Percentiles rank a stretch among this genome's conserved stretches.
Conservation (phyloP, 2,329 filamentous ascomycete genomes). For the Beauveria medogensis region DNA sequence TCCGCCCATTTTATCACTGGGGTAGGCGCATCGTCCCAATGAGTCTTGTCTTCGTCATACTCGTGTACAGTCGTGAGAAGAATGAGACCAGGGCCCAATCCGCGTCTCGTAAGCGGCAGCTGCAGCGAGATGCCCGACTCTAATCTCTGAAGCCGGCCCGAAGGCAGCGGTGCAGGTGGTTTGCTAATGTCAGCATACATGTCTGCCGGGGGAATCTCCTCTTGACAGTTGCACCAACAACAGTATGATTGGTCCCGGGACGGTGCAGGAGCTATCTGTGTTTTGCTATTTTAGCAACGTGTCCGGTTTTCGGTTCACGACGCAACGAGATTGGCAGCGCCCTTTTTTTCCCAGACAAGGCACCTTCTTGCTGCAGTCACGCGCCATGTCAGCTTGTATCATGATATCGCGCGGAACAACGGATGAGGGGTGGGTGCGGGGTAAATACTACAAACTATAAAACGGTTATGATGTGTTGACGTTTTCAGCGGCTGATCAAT, state of each 20-base stretch:
- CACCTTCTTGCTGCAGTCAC: not conserved
- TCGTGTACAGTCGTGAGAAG: constrained; percentile 15
- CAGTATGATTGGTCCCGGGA: not conserved
- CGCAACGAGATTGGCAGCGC: not conserved
- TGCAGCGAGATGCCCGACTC: constrained; percentile 13
- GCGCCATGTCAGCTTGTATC: not conserved
- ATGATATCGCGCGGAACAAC: not conserved
- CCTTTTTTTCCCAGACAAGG: not conserved
- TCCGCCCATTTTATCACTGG: constrained; percentile 30
- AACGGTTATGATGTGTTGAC: not conserved
- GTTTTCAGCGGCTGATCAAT: not conserved
- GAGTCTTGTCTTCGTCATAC: not conserved
- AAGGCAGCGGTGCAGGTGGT: not conserved
- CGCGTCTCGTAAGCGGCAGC: constrained; percentile 23
- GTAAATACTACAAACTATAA: not conserved
- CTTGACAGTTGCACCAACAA: not conserved
- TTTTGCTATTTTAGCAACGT: not conserved
- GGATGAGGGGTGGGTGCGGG: not conserved
- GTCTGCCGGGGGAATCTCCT: not conserved
- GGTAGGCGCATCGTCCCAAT: constrained; percentile 7
- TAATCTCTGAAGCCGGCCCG: not conserved
- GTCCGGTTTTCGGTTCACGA: not conserved
- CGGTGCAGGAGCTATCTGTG: not conserved
- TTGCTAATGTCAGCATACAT: not conserved
- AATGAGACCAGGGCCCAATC: constrained; percentile 26